Evolutionary conservation across 1,284 basidiomycete species (phyloP).

Genomic region (Ceratobasidium papillatum): DNA sequence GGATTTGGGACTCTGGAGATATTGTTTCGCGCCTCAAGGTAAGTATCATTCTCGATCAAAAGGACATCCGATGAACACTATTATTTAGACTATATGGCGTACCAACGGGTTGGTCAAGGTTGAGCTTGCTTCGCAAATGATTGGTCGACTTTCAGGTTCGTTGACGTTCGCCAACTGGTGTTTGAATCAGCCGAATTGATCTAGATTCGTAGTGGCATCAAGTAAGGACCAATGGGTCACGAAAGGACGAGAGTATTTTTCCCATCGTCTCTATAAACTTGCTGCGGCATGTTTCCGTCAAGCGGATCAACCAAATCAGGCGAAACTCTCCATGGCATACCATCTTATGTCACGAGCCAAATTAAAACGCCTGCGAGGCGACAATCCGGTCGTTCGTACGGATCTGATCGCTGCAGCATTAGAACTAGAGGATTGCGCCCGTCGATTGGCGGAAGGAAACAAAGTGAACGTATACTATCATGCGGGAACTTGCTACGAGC

Average conservation of each 20-base stretch:
- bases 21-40: neutral
- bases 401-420: neutral
- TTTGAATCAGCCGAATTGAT: neutral
- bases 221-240: slow-evolving; percentile 10
- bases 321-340: slow-evolving; percentile 18
- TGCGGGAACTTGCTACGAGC: slow-evolving; percentile 13
- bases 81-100: neutral
- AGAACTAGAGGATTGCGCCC: slow-evolving; percentile 12
- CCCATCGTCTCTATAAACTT: slow-evolving; percentile 26
- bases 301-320: neutral
- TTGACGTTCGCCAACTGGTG: neutral
- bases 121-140: slow-evolving; percentile 13
- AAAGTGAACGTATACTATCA: neutral
- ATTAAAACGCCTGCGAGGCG: slow-evolving; percentile 19
- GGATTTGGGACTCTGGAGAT: slow-evolving; percentile 42
- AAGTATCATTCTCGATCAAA: too few species aligned
- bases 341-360: slow-evolving; percentile 31
- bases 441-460: neutral
- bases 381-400: neutral
- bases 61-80: neutral
- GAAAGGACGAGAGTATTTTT: slow-evolving; percentile 28
- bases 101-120: neutral
- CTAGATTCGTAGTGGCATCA: neutral
- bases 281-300: slow-evolving; percentile 29
- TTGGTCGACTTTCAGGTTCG: slow-evolving; percentile 15